Evolutionary conservation across 1,284 basidiomycete genomes (phyloP).

Genomic region (Entoloma clypeatum): DNA sequence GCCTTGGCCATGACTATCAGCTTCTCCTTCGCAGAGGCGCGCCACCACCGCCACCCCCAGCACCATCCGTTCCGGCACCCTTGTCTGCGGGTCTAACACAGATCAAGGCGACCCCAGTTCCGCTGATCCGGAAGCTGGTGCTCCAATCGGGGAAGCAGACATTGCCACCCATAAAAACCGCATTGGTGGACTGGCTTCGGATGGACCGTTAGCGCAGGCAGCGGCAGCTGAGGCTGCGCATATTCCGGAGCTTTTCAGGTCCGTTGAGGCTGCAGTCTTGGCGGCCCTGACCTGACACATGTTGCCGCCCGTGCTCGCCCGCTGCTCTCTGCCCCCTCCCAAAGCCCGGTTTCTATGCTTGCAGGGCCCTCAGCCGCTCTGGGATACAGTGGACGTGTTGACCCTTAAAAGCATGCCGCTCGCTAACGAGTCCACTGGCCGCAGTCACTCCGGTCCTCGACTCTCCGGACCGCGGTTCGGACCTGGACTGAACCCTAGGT

Average conservation of each 20-base stretch:
- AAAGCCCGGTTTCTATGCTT: too few relatives aligned
- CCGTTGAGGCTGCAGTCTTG: conserved; percentile 32
- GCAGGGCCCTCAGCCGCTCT: too few relatives aligned
- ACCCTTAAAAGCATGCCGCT: too few relatives aligned
- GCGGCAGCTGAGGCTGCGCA: conserved; percentile 45
- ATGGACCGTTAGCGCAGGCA: conserved; percentile 50
- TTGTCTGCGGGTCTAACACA: conserved; percentile 20
- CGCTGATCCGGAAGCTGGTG: conserved; percentile 47
- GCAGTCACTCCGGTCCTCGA: too few relatives aligned
- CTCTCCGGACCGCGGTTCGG: too few relatives aligned
- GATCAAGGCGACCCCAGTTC: conserved; percentile 29
- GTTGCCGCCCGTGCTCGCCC: too few relatives aligned
- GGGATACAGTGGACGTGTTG: too few relatives aligned
- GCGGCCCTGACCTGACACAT: too few relatives aligned
- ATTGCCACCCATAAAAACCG: conserved; percentile 44
- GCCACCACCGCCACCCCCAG: conserved; percentile 29
- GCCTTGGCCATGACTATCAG: conserved; percentile 65
- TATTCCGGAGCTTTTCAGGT: conserved; percentile 60
- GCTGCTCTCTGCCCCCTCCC: too few relatives aligned
- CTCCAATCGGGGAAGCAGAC: conserved; percentile 32
- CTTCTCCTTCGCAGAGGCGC: conserved; percentile 50
- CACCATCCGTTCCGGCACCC: conserved; percentile 22
- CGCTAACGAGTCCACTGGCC: too few relatives aligned
- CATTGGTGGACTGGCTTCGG: conserved; percentile 55
- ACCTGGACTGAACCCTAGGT: too few relatives aligned